phyloP scores from a whole-genome alignment of 208 protist genomes.

The Leishmania guyanensis region DNA sequence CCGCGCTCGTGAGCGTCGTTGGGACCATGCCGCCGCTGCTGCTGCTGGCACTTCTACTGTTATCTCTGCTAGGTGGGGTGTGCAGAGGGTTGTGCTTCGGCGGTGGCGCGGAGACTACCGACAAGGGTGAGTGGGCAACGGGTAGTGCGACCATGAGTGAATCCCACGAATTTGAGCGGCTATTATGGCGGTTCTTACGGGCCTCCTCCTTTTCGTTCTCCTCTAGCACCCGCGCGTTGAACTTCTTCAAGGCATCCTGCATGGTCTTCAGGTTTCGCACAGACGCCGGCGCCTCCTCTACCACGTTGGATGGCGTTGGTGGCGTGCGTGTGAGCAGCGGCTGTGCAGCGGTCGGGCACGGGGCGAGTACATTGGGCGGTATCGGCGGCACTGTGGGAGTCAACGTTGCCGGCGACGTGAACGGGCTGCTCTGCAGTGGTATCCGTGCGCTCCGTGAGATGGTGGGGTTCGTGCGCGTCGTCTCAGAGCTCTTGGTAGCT shows the following conservation, averaged over 20 bases:
- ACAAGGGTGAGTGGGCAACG: background rate
- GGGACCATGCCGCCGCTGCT: background rate
- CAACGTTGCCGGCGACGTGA: background rate
- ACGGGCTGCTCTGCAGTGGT: background rate
- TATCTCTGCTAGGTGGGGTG: background rate
- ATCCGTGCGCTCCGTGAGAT: conserved; percentile 13
- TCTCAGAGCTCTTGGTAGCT: background rate
- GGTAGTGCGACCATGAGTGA: background rate
- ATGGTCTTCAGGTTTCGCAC: conserved; percentile 5
- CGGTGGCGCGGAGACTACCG: background rate
- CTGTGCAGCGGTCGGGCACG: background rate
- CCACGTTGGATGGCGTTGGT: background rate
- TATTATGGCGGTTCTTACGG: background rate
- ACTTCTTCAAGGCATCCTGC: conserved; percentile 13
- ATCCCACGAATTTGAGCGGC: conserved; percentile 4
- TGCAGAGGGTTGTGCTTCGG: background rate
- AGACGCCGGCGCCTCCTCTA: background rate
- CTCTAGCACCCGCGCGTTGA: conserved; percentile 22
- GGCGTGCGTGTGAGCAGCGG: background rate
- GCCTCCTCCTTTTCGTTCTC: conserved; percentile 12
- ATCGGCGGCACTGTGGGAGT: background rate
- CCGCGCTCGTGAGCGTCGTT: background rate
- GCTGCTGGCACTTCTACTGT: background rate
- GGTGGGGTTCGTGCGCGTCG: background rate
- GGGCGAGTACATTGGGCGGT: background rate